These are phyloP conservation scores for Tolypocladium nubicola DNA, from an alignment of 2,329 filamentous ascomycete genomes.

Conservation along the genomic window DNA sequence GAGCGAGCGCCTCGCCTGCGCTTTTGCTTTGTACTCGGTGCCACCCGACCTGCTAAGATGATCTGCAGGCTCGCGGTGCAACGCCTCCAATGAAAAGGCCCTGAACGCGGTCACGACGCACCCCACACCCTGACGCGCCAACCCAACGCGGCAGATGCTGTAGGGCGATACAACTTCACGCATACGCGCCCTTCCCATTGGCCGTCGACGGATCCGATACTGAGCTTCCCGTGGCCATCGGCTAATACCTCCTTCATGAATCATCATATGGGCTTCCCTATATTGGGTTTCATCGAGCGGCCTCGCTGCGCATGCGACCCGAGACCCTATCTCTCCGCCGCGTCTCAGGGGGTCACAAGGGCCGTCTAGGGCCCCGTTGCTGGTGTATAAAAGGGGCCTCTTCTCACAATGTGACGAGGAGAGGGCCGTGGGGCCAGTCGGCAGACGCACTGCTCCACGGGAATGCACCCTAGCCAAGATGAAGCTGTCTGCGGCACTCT, in stretches of 20 bases:
- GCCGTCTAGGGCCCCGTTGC: background rate
- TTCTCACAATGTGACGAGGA: background rate
- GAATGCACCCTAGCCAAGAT: conserved; percentile 5
- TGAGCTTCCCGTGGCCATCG: background rate
- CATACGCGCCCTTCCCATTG: no score
- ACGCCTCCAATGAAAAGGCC: background rate
- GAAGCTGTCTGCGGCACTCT: conserved; percentile 10
- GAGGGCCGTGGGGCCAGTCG: background rate
- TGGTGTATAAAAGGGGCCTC: background rate
- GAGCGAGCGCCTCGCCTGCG: background rate
- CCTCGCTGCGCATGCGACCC: background rate
- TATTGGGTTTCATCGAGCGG: background rate
- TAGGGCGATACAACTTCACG: background rate
- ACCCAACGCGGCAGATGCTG: background rate
- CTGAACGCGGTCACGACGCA: background rate
- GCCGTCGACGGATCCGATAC: background rate
- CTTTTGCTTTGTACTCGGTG: background rate
- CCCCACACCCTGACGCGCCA: background rate
- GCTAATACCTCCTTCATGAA: background rate
- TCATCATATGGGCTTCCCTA: background rate
- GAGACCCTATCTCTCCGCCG: background rate
- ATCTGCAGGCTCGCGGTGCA: background rate
- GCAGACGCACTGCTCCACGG: background rate
- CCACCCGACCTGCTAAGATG: background rate
- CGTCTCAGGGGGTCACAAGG: background rate